Conservation (phyloP, 1,284 basidiomycete genomes). For the Entoloma clypeatum region DNA sequence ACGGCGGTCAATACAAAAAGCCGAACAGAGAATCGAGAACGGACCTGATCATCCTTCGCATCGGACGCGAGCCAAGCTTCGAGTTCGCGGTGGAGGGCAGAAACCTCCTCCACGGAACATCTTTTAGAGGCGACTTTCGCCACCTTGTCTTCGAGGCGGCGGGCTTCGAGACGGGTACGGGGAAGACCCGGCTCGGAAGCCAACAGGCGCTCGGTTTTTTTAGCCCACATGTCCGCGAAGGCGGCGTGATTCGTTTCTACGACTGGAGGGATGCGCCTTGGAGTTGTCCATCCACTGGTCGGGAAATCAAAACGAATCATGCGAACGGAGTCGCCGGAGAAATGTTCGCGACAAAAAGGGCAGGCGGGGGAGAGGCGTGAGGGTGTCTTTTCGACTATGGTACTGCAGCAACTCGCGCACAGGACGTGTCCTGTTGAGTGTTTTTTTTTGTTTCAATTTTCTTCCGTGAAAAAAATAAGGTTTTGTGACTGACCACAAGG, state of each 20-base stretch:
- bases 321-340: conserved; percentile 60
- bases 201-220: conserved; percentile 40
- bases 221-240: conserved; percentile 45
- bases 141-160: conserved; percentile 70
- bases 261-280: conserved; percentile 44
- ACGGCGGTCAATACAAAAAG: background rate
- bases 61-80: conserved; percentile 65
- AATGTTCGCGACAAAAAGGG: conserved; percentile 76
- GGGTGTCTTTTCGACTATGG: conserved; percentile 74
- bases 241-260: conserved; percentile 46
- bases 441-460: conserved; percentile 17
- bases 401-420: conserved; percentile 68
- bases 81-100: conserved; percentile 67
- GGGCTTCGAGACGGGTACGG: conserved; percentile 52
- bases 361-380: conserved; percentile 63
- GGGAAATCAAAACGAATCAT: conserved; percentile 74
- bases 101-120: conserved; percentile 79
- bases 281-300: conserved; percentile 59
- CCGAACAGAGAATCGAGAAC: conserved; percentile 16
- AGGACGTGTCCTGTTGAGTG: conserved; percentile 62
- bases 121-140: conserved; percentile 76
- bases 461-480: conserved; percentile 17
- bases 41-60: conserved; percentile 59
- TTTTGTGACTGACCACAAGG: conserved; percentile 58
- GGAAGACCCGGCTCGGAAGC: conserved; percentile 35